Conservation (phyloP, 305 asterid genomes). For the Solanum hybrid region DNA sequence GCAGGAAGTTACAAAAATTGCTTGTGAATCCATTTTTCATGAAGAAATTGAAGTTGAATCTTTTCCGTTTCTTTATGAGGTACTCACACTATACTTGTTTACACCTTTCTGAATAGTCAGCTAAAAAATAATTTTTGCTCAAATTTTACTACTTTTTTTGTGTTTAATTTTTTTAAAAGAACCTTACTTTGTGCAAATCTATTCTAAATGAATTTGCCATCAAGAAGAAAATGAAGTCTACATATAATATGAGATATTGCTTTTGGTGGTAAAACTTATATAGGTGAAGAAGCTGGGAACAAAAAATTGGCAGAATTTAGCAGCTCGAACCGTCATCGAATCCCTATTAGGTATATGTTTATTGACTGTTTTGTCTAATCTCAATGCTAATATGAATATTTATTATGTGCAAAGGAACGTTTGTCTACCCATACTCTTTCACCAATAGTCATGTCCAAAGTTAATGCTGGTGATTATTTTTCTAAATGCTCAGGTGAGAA, state of each 20-base stretch:
- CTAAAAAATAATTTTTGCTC: neutral
- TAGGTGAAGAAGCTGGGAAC: slow-evolving; percentile 14
- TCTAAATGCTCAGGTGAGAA: neutral
- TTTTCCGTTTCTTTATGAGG: neutral
- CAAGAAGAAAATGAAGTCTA: slow-evolving; percentile 9
- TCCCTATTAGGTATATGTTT: slow-evolving; percentile 11
- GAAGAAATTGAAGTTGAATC: neutral
- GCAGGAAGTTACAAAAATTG: slow-evolving; percentile 13
- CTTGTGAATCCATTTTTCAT: slow-evolving; percentile 2
- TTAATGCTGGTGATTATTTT: too few species aligned
- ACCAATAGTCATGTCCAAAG: slow-evolving; percentile 9
- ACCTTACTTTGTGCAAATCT: slow-evolving; percentile 13
- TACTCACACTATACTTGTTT: neutral
- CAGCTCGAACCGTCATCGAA: neutral
- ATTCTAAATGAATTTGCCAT: slow-evolving; percentile 3
- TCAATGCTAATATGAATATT: neutral
- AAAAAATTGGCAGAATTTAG: slow-evolving; percentile 23
- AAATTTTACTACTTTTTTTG: neutral
- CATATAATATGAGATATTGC: neutral
- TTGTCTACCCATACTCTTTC: slow-evolving; percentile 1
- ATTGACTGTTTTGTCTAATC: too few species aligned
- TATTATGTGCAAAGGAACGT: neutral
- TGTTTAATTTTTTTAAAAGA: slow-evolving; percentile 1
- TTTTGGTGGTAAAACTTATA: slow-evolving; percentile 13
- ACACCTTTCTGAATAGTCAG: neutral